A percentile compares a stretch with the other conserved stretches of the same genome.
Conservation (phyloP, 2,329 filamentous ascomycete genomes). For the Microsporum audouinii region DNA sequence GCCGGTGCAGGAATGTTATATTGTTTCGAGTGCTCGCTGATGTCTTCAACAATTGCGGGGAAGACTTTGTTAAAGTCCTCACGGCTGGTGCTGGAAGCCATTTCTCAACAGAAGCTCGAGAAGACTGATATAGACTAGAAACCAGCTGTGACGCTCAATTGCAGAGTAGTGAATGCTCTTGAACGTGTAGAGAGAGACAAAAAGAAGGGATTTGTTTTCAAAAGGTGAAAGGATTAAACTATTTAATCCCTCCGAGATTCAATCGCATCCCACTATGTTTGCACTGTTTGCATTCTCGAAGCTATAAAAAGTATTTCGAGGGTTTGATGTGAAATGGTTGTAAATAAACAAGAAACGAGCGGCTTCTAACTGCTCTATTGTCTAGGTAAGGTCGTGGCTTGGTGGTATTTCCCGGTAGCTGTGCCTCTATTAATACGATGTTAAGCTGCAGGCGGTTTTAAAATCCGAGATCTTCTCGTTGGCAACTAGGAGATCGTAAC, state of each 20-base stretch:
- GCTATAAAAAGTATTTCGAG: background rate
- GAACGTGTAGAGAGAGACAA: background rate
- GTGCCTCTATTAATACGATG: background rate
- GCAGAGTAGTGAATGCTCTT: background rate
- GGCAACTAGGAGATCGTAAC: background rate
- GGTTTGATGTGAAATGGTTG: background rate
- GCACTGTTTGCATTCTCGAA: constrained; percentile 18
- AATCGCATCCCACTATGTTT: constrained; percentile 18
- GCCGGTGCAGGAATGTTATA: constrained; percentile 77
- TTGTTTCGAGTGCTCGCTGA: constrained; percentile 63
- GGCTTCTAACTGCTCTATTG: background rate
- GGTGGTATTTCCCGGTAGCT: background rate
- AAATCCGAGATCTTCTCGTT: background rate
- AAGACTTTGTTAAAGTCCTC: constrained; percentile 80
- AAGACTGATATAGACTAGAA: background rate
- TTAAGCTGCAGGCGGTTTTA: background rate
- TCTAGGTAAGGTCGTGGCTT: background rate
- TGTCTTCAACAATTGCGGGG: constrained; percentile 69
- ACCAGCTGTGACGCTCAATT: background rate
- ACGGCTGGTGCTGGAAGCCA: constrained; percentile 60
- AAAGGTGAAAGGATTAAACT: no score
- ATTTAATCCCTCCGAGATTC: background rate
- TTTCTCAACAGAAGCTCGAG: constrained; percentile 18
- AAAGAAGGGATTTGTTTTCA: background rate
- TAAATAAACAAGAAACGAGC: background rate